Base-by-base conservation (phyloP, 1,284 basidiomycete genomes). In the Abortiporus biennis region DNA sequence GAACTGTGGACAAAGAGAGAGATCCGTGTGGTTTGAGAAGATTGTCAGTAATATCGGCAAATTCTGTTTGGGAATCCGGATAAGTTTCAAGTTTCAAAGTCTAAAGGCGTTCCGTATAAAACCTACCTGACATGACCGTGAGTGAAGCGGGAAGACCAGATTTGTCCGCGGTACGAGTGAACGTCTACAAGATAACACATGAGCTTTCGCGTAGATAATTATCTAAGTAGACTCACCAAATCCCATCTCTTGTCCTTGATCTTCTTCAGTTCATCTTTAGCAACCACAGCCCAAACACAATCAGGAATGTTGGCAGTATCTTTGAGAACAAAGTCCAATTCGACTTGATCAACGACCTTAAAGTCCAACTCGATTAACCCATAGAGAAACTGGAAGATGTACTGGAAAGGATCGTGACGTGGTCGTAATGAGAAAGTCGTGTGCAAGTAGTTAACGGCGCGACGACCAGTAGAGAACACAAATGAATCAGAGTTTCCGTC, bases 211-310 rank as follows among this genome's bases (percentile, higher is more conserved):
- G 16, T 36, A 19, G 34, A 17, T 20, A 30, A 33, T 27, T 11
- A 36, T 40, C 17, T 6, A 24, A 19, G 27, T 33, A 29, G 3
- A 73, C 82, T 57, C 46, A 94, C 91, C 59, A 94, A 61, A 63
- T 94, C 92, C 85, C 89, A 95, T 44, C 92, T 76, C 41, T 72
- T 66, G 47, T 80, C 69, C 61, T 80, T 82, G 54, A 90, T 73
- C 22, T 67, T 67, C 46, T 72, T 65, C 51, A 94, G 71, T 51
- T 86, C 80, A 46, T 82, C 75, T 70, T 94, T 94, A 33, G 77
- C 72, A 22, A 92, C 81, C 36, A 93, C 61, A 8, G 78, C 90
- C 82, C 85, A 94, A 1, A 93, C 87, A 56, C 90, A 92, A 43
- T 80, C 77, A 16, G 73, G 69, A 25, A 56, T 65, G 50, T 66